A percentile compares a stretch with the other conserved stretches of the same genome.
Evolutionary conservation across 2,329 filamentous ascomycete genomes (phyloP).

Genomic region (Pseudogymnoascus destructans): DNA sequence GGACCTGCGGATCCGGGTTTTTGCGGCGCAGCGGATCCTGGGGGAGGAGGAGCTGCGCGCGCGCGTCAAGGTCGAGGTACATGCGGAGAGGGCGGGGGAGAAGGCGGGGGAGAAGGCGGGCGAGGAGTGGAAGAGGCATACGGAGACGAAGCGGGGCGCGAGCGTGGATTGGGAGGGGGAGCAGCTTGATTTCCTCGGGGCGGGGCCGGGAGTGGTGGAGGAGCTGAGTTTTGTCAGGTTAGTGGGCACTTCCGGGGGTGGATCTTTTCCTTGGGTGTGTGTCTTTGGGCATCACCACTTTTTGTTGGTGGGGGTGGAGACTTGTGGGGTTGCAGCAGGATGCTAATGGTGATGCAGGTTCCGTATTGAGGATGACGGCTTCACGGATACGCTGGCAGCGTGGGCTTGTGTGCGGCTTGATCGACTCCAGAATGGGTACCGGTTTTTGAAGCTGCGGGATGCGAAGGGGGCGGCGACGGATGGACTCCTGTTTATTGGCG

Average conservation of each 20-base stretch:
- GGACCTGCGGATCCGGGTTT: constrained; percentile 56
- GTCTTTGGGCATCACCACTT: not conserved
- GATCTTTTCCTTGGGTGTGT: not conserved
- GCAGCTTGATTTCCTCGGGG: constrained; percentile 43
- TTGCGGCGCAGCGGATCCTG: constrained; percentile 67
- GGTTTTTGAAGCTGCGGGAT: constrained; percentile 66
- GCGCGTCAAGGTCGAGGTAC: constrained; percentile 62
- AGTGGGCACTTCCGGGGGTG: constrained; percentile 25
- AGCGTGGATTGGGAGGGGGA: constrained; percentile 46
- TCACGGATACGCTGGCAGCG: constrained; percentile 65
- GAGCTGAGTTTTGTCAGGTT: constrained; percentile 62
- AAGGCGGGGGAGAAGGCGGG: constrained; percentile 26
- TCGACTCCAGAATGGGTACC: constrained; percentile 59
- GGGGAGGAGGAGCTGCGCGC: constrained; percentile 37
- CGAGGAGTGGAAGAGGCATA: constrained; percentile 45
- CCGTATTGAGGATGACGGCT: constrained; percentile 77
- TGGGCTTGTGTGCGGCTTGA: constrained; percentile 87
- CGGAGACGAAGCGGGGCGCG: constrained; percentile 40
- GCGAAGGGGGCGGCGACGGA: constrained; percentile 49
- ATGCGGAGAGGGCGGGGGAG: constrained; percentile 51
- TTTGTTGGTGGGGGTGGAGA: not conserved
- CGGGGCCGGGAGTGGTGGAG: constrained; percentile 44
- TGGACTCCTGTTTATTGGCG: constrained; percentile 60
- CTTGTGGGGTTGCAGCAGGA: not conserved
- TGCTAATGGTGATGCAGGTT: constrained; percentile 33